A percentile compares a stretch with the other conserved stretches of the same genome.
phyloP scores from a whole-genome alignment of 768 basidiomycete species.

The Russula sp. region DNA sequence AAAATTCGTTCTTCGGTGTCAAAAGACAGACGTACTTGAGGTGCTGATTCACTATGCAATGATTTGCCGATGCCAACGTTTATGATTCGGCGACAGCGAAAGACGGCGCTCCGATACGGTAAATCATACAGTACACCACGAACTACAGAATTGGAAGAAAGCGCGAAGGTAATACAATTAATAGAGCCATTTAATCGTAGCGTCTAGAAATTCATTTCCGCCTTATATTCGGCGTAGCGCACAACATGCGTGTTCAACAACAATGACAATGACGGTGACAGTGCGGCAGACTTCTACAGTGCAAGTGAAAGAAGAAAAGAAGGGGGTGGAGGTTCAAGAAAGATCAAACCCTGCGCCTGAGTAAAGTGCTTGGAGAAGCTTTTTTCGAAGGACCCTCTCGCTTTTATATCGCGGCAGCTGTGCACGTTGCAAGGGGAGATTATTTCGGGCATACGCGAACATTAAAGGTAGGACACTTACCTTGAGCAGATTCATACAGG shows the following conservation, averaged over 20 bases:
- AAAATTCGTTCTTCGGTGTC: too few relatives aligned
- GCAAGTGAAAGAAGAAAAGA: neutral
- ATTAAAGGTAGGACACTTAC: conserved; percentile 38
- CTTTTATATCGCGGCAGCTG: conserved; percentile 70
- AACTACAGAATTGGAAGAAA: neutral
- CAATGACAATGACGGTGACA: neutral
- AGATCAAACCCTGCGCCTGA: conserved; percentile 92
- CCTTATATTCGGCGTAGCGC: neutral
- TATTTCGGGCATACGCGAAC: neutral
- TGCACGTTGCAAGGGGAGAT: neutral
- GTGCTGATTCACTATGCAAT: too few relatives aligned
- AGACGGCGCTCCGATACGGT: neutral
- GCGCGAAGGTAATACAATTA: neutral
- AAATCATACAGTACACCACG: neutral
- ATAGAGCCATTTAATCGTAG: neutral
- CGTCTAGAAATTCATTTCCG: neutral
- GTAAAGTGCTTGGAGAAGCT: conserved; percentile 82
- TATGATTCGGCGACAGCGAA: neutral
- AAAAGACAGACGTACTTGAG: too few relatives aligned
- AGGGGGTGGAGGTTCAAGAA: conserved; percentile 45
- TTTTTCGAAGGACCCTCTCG: conserved; percentile 62
- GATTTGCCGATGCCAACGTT: too few relatives aligned
- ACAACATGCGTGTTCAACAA: neutral
- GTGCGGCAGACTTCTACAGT: neutral
- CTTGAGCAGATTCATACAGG: conserved; percentile 92